A percentile compares a stretch with the other conserved stretches of the same genome.
Conservation (phyloP, 768 basidiomycete species). For the Clathrus columnatus region DNA sequence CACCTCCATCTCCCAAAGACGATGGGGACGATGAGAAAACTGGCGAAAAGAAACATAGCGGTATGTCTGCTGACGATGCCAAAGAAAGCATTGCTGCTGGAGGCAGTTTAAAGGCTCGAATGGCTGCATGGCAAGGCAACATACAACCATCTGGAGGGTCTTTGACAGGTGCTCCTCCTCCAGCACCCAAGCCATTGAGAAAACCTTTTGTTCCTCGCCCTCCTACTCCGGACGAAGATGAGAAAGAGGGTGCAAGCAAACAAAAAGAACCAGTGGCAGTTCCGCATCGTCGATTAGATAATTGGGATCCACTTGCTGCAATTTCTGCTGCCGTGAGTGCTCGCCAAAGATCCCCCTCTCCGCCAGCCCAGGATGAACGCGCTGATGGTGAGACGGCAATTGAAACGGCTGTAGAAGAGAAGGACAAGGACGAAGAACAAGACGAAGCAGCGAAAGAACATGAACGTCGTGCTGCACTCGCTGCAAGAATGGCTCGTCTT, state of each 20-base stretch:
- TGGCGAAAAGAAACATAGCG: constrained; percentile 23
- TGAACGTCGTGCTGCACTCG: constrained; percentile 77
- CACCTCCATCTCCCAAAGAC: constrained; percentile 36
- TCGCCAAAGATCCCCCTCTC: not conserved
- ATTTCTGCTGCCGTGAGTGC: not conserved
- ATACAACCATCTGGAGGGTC: constrained; percentile 60
- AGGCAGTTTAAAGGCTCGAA: constrained; percentile 82
- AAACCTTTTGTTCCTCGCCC: constrained; percentile 57
- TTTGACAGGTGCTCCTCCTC: constrained; percentile 37
- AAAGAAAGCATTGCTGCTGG: constrained; percentile 75
- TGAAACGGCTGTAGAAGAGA: constrained; percentile 21
- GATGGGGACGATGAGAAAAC: constrained; percentile 18
- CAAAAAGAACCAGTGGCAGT: constrained; percentile 8
- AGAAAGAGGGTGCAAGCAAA: constrained; percentile 5
- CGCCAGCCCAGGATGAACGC: constrained; percentile 6
- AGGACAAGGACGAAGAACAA: constrained; percentile 8
- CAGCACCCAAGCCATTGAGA: constrained; percentile 71
- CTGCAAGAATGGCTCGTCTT: constrained; percentile 87
- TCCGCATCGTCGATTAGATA: not conserved
- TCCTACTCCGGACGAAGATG: constrained; percentile 22
- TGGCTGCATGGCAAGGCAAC: constrained; percentile 86
- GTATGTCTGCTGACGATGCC: constrained; percentile 82
- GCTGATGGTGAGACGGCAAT: constrained; percentile 30
- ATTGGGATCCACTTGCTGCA: not conserved
- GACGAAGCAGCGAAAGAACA: constrained; percentile 42